Conservation (phyloP, 1,284 basidiomycete species). For the Ceratobasidium sp. region DNA sequence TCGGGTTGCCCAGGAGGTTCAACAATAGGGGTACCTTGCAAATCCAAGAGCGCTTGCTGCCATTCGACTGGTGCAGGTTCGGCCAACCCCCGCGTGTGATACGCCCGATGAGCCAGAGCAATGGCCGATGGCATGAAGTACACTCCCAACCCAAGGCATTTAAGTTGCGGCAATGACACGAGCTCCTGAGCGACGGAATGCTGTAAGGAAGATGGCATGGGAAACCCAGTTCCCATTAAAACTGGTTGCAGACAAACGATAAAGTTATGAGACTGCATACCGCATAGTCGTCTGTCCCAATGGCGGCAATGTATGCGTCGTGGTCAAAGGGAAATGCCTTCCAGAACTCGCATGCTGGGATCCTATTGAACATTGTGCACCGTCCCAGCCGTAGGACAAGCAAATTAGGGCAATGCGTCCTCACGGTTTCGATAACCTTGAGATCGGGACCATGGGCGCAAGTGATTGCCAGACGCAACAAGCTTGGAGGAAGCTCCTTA, state of each 20-base stretch:
- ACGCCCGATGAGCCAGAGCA: slow-evolving; percentile 21
- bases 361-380: slow-evolving; percentile 33
- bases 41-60: slow-evolving; percentile 21
- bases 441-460: slow-evolving; percentile 37
- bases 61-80: slow-evolving; percentile 7
- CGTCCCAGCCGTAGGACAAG: slow-evolving; percentile 11
- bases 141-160: slow-evolving; percentile 15
- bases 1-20: background rate
- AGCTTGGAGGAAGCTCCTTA: background rate
- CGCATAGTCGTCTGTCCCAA: slow-evolving; percentile 32
- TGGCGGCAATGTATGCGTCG: slow-evolving; percentile 31
- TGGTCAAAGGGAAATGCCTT: slow-evolving; percentile 23
- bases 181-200: slow-evolving; percentile 32
- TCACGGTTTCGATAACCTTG: slow-evolving; percentile 24
- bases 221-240: background rate
- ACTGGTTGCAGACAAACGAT: background rate
- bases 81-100: background rate
- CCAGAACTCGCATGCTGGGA: slow-evolving; percentile 25
- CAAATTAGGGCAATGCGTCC: slow-evolving; percentile 2
- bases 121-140: slow-evolving; percentile 24
- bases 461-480: slow-evolving; percentile 19
- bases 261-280: slow-evolving; percentile 3
- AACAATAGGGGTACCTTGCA: background rate
- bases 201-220: background rate
- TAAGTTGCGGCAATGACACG: background rate